Evolutionary conservation across 2,329 filamentous ascomycete genomes (phyloP).

Genomic region (Lomentospora prolificans): DNA sequence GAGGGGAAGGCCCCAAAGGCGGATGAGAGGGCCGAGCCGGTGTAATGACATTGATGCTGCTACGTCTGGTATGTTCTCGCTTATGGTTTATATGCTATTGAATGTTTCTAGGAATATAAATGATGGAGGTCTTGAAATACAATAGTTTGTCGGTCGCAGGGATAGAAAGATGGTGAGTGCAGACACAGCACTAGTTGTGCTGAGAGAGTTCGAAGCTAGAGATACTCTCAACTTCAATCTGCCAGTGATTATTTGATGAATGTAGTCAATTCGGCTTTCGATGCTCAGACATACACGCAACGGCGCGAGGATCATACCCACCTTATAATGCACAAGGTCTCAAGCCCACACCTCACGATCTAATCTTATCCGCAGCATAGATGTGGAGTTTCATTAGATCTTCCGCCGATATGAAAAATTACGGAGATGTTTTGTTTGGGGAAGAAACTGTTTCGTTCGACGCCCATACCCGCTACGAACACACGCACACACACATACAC

Average conservation of each 20-base stretch:
- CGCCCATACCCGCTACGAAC: too few relatives aligned
- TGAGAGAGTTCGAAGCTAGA: too few relatives aligned
- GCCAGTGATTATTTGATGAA: too few relatives aligned
- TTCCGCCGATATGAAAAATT: neutral
- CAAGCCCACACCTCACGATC: neutral
- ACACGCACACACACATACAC: too few relatives aligned
- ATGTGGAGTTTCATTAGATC: neutral
- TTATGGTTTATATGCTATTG: neutral
- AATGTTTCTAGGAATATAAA: neutral
- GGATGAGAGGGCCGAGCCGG: constrained; percentile 37
- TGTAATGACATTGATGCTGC: constrained; percentile 7
- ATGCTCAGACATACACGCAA: too few relatives aligned
- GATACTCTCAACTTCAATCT: too few relatives aligned
- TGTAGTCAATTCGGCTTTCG: too few relatives aligned
- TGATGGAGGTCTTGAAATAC: neutral
- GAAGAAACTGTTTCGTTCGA: neutral
- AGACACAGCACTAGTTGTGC: too few relatives aligned
- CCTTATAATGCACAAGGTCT: neutral
- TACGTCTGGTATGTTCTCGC: too few relatives aligned
- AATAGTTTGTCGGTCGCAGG: neutral
- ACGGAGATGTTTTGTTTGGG: neutral
- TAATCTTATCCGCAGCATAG: too few relatives aligned
- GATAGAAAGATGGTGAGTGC: neutral
- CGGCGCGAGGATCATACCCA: too few relatives aligned
- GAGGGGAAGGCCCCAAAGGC: constrained; percentile 41